Conservation (phyloP, 225 moss, liverwort and hornwort genomes). For the Physcomitrellopsis africana region DNA sequence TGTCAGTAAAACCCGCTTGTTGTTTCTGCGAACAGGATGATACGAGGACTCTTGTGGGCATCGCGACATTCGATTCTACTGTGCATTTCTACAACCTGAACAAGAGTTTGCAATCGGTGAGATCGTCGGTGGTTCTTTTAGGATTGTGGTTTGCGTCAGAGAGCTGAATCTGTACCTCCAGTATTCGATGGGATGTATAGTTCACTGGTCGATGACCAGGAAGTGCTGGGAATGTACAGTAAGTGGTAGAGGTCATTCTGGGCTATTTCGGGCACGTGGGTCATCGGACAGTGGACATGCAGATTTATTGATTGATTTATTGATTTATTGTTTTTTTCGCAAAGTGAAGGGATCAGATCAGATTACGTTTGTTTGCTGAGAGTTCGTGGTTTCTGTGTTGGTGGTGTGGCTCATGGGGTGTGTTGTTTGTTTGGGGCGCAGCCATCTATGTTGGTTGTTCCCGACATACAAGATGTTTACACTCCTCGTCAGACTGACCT, state of each 20-base stretch:
- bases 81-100: conserved; percentile 96
- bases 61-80: conserved; percentile 98
- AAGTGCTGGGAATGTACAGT: conserved; percentile 7
- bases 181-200: neutral
- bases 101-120: conserved; percentile 88
- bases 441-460: conserved; percentile 99
- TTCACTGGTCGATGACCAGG: neutral
- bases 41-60: conserved; percentile 82
- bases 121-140: neutral
- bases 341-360: too few relatives aligned
- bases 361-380: neutral
- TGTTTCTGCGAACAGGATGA: conserved; percentile 70
- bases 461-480: conserved; percentile 96
- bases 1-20: neutral
- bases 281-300: neutral
- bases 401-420: conserved; percentile 20
- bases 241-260: neutral
- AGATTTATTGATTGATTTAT: neutral
- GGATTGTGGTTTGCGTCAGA: neutral
- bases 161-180: neutral
- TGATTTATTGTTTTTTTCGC: too few relatives aligned
- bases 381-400: conserved; percentile 2
- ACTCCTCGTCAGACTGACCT: conserved; percentile 96
- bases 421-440: conserved; percentile 46
- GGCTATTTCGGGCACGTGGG: neutral